These are phyloP conservation scores for Pythium sukuiense DNA, from an alignment of 352 stramenopile genomes.

Conservation along the genomic window DNA sequence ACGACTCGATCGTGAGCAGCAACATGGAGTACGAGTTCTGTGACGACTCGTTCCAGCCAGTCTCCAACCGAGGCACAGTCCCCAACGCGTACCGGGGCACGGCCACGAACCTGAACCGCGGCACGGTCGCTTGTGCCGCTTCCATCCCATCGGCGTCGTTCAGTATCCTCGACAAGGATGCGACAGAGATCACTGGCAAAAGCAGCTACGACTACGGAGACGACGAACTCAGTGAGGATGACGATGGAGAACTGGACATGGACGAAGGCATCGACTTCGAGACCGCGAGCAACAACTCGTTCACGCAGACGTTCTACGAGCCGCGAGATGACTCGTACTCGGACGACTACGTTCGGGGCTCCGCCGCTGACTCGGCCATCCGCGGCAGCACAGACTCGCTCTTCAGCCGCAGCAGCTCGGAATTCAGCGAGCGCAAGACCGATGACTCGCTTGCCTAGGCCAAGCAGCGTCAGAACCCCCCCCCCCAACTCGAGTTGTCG, in stretches of 20 bases:
- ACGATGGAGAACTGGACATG: slow-evolving; percentile 2
- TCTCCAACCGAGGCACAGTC: neutral
- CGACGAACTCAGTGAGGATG: slow-evolving; percentile 22
- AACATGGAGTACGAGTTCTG: slow-evolving; percentile 30
- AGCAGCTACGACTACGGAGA: slow-evolving; percentile 21
- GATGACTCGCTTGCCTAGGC: slow-evolving; percentile 16
- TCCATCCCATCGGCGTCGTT: slow-evolving; percentile 4
- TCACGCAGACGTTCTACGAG: slow-evolving; percentile 1
- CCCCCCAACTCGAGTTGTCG: neutral
- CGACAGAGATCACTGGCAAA: slow-evolving; percentile 6
- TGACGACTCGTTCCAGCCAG: slow-evolving; percentile 23
- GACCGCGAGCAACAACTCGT: slow-evolving; percentile 11
- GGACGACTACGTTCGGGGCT: slow-evolving; percentile 13
- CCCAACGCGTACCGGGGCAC: neutral
- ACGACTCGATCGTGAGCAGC: slow-evolving; percentile 24
- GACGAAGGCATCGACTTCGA: slow-evolving; percentile 18
- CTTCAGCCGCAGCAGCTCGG: slow-evolving; percentile 27
- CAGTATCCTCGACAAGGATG: slow-evolving; percentile 6
- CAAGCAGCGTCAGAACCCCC: neutral
- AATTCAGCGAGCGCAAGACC: slow-evolving; percentile 16
- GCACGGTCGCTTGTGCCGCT: neutral
- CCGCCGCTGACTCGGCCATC: slow-evolving; percentile 19
- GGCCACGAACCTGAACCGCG: neutral
- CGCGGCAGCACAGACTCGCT: slow-evolving; percentile 28
- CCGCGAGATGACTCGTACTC: slow-evolving; percentile 20